Conservation (phyloP, 306 rosid genomes). For the Prunus mira region DNA sequence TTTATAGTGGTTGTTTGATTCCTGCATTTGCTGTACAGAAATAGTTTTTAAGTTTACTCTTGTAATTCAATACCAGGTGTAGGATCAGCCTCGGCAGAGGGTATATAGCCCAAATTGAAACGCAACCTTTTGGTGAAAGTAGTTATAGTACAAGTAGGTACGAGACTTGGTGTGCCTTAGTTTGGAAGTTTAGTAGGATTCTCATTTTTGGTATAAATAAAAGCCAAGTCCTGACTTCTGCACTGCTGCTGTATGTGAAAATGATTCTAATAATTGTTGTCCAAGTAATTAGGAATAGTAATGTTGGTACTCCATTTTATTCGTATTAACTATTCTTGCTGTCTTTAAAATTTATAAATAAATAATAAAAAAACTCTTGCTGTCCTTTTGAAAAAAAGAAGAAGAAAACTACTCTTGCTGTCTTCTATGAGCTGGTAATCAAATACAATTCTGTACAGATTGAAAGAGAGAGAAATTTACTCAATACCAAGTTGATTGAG, state of each 20-base stretch:
- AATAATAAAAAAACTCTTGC: background rate
- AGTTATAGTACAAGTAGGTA: background rate
- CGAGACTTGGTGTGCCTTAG: background rate
- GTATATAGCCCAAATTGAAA: background rate
- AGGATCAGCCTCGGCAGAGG: background rate
- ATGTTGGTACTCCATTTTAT: background rate
- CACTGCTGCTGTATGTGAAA: background rate
- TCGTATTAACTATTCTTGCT: background rate
- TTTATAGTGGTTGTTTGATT: background rate
- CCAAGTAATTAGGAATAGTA: background rate
- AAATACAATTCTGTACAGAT: slow-evolving; percentile 48
- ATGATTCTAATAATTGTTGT: background rate
- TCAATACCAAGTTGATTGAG: slow-evolving; percentile 65
- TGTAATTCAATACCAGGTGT: background rate
- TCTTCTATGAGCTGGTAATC: slow-evolving; percentile 19
- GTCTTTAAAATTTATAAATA: background rate
- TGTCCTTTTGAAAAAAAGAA: background rate
- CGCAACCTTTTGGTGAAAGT: background rate
- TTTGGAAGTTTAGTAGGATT: background rate
- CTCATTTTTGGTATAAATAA: background rate
- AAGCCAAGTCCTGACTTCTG: background rate
- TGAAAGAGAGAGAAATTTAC: slow-evolving; percentile 80
- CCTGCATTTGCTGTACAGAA: background rate
- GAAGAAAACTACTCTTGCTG: background rate
- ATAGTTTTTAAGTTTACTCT: background rate